A percentile compares a stretch with the other conserved stretches of the same genome.
Conservation (phyloP, 2,329 filamentous ascomycete genomes). For the Colletotrichum truncatum region DNA sequence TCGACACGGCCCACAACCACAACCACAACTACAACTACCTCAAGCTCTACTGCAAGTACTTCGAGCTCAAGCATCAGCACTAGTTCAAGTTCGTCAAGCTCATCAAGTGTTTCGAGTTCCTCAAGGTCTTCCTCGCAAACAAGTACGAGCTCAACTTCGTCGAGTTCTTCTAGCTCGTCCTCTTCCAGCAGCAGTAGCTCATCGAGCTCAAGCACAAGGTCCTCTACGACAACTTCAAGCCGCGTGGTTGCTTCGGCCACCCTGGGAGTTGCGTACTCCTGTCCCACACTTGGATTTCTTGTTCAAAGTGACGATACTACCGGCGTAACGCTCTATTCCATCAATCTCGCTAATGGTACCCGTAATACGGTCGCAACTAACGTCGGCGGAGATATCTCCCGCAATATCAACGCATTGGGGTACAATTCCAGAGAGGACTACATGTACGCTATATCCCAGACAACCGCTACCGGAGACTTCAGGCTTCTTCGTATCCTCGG, state of each 20-base stretch:
- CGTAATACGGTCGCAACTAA: not conserved
- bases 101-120: not conserved
- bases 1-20: too few relatives aligned
- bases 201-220: not conserved
- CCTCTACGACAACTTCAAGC: not conserved
- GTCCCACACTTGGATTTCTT: slow-evolving; percentile 27
- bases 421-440: slow-evolving; percentile 36
- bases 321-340: slow-evolving; percentile 20
- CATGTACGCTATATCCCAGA: slow-evolving; percentile 32
- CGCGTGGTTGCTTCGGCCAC: slow-evolving; percentile 12
- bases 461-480: not conserved
- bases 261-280: slow-evolving; percentile 14
- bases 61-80: too few relatives aligned
- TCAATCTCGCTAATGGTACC: slow-evolving; percentile 29
- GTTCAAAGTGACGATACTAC: slow-evolving; percentile 10
- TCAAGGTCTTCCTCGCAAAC: not conserved
- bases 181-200: not conserved
- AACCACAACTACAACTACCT: too few relatives aligned
- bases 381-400: not conserved
- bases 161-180: not conserved
- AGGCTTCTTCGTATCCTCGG: slow-evolving; percentile 34
- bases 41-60: too few relatives aligned
- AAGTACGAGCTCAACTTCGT: slow-evolving; percentile 1
- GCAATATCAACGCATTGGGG: slow-evolving; percentile 35
- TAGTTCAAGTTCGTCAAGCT: not conserved